These are phyloP conservation scores for Dimocarpus longan DNA, from an alignment of 345 rosid species.

Conservation along the genomic window DNA sequence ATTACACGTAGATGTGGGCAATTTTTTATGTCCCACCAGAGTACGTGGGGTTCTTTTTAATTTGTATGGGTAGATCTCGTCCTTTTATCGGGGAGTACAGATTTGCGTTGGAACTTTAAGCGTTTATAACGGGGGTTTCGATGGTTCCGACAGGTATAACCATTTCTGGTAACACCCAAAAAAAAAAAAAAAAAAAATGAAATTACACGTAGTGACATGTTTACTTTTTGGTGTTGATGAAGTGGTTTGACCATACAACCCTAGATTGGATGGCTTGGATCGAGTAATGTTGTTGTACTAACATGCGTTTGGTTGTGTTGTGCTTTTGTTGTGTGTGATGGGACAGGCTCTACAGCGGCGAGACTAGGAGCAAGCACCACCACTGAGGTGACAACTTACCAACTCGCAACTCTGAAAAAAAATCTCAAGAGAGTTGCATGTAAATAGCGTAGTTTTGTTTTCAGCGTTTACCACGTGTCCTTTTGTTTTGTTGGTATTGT, in stretches of 20 bases:
- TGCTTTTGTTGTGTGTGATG: constrained; percentile 3
- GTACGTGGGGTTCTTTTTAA: no score
- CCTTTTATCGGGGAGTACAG: no score
- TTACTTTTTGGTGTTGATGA: no score
- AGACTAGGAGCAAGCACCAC: constrained; percentile 80
- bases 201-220: no score
- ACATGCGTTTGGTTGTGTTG: not conserved
- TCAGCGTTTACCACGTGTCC: not conserved
- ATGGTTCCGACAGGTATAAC: no score
- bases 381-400: constrained; percentile 24
- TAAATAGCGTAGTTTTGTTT: constrained; percentile 28
- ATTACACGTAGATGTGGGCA: no score
- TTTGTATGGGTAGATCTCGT: no score
- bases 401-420: not conserved
- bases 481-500: constrained; percentile 1
- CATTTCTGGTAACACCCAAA: no score
- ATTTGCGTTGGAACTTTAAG: no score
- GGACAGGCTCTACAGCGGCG: constrained; percentile 90
- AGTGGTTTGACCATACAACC: not conserved
- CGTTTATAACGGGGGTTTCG: no score
- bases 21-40: no score
- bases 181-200: no score
- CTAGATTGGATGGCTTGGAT: constrained; percentile 18
- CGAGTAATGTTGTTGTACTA: not conserved
- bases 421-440: constrained; percentile 21